These are phyloP conservation scores for Ophiognomonia clavigignenti-juglandacearum DNA, from an alignment of 2,329 filamentous ascomycete genomes.

Conservation along the genomic window DNA sequence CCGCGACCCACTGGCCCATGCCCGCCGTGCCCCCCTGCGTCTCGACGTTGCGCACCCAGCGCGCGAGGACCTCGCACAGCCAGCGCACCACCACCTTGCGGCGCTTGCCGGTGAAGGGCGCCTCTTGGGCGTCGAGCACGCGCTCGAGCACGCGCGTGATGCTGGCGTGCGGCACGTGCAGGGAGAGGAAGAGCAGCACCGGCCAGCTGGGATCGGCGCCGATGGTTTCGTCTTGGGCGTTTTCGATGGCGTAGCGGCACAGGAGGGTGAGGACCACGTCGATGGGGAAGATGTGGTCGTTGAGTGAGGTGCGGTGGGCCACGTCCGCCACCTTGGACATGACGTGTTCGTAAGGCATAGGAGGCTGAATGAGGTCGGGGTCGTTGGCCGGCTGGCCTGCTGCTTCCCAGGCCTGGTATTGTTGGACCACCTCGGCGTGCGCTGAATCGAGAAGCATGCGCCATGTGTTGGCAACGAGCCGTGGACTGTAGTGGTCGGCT, in stretches of 20 bases:
- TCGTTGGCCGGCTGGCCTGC: slow-evolving; percentile 35
- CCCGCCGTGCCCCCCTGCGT: slow-evolving; percentile 30
- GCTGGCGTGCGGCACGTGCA: slow-evolving; percentile 53
- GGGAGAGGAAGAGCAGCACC: slow-evolving; percentile 48
- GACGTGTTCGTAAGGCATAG: slow-evolving; percentile 65
- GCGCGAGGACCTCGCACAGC: slow-evolving; percentile 43
- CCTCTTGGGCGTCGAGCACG: slow-evolving; percentile 54
- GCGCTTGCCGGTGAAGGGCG: slow-evolving; percentile 49
- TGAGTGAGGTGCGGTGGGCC: slow-evolving; percentile 58
- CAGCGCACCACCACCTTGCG: slow-evolving; percentile 50
- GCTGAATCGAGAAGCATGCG: slow-evolving; percentile 70
- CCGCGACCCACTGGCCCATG: slow-evolving; percentile 14
- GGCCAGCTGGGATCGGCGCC: slow-evolving; percentile 55
- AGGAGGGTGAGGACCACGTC: slow-evolving; percentile 56
- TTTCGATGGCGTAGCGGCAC: slow-evolving; percentile 56
- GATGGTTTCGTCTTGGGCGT: slow-evolving; percentile 53
- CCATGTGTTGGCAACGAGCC: slow-evolving; percentile 83
- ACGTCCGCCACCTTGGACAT: slow-evolving; percentile 60
- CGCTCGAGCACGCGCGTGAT: slow-evolving; percentile 52
- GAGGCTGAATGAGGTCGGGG: slow-evolving; percentile 33
- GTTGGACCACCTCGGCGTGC: slow-evolving; percentile 50
- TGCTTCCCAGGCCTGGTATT: slow-evolving; percentile 26
- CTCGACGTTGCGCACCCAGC: slow-evolving; percentile 46
- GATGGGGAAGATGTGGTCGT: slow-evolving; percentile 64
- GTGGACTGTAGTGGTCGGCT: slow-evolving; percentile 83